Evolutionary conservation across 257 asterid genomes (phyloP).

Genomic region (Solanum tacnaense): DNA sequence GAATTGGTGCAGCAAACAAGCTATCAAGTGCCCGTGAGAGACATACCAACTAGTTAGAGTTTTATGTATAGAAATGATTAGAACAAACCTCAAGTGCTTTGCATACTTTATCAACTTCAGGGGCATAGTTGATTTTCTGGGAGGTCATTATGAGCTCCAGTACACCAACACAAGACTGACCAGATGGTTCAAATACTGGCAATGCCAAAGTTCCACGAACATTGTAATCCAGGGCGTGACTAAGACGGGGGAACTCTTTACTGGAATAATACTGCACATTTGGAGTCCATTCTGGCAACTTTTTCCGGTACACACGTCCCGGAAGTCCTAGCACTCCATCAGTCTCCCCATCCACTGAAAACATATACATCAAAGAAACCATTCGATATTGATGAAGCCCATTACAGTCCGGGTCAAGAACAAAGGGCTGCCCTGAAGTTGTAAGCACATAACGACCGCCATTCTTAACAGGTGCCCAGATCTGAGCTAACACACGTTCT

Average conservation of each 20-base stretch:
- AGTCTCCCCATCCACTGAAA: slow-evolving; percentile 62
- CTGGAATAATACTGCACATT: slow-evolving; percentile 90
- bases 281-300: slow-evolving; percentile 93
- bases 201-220: slow-evolving; percentile 84
- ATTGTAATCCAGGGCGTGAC: slow-evolving; percentile 70
- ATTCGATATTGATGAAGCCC: slow-evolving; percentile 90
- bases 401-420: slow-evolving; percentile 68
- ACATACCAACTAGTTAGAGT: neutral
- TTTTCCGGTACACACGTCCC: slow-evolving; percentile 70
- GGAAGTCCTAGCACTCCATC: slow-evolving; percentile 77
- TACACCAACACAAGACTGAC: slow-evolving; percentile 80
- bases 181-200: slow-evolving; percentile 89
- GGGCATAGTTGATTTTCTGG: slow-evolving; percentile 82
- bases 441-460: slow-evolving; percentile 72
- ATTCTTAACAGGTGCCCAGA: slow-evolving; percentile 86
- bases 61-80: slow-evolving; percentile 3
- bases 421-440: slow-evolving; percentile 87
- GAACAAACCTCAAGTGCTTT: slow-evolving; percentile 90
- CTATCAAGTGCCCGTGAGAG: neutral
- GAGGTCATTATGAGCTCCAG: slow-evolving; percentile 93
- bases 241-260: slow-evolving; percentile 71
- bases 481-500: slow-evolving; percentile 82
- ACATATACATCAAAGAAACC: slow-evolving; percentile 61
- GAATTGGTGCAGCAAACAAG: neutral
- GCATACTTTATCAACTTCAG: slow-evolving; percentile 95